Evolutionary conservation across 345 rosid genomes (phyloP), one percentile per base, ranked within the genome.

Genomic region (Eucalyptus globulus): DNA sequence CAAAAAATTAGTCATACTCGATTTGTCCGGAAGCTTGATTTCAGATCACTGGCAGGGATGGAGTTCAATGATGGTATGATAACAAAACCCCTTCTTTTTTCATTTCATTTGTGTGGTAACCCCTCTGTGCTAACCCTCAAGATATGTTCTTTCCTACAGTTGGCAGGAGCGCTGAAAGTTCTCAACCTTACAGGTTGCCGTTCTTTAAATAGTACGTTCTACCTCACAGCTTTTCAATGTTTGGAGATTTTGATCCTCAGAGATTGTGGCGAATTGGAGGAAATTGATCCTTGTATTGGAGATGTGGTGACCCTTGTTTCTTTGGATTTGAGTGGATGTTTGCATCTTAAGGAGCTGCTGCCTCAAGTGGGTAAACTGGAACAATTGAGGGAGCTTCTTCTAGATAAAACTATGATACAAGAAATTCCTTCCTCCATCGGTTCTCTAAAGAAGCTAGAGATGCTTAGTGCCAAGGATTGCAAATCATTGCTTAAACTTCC

Each of bases 101-200:
- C 7, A 45, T 27, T 62, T 62, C 14, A 0, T 62, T 6, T 29
- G 2, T 3, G 4, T 45, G 10, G 49, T 3, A 0, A 45, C 4
- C 49, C 1, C 49, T 45, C 1, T 4, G 1, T 3, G 34, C 69
- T 62, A 17, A 62, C 1, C 69, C 16, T 8, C 31, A 27, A 1
- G 4, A 60, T 11, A 60, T 62, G 1, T 62, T 62, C 2, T 27
- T 62, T 12, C 8, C 3, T 27, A 27, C 34, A 62, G 69, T 6
- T 3, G 8, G 69, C 69, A 12, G 4, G 6, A 62, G 5, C 27
- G 15, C 16, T 62, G 69, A 62, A 62, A 13, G 69, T 62, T 62
- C 69, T 62, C 65, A 26, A 58, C n/a, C 65, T 58, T 58, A 26
- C 65, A 58, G 7, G n/a, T 11, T 58, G 65, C n/a, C 14, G 1